Conservation (phyloP, 352 stramenopile species). For the Phytophthora brassicae region DNA sequence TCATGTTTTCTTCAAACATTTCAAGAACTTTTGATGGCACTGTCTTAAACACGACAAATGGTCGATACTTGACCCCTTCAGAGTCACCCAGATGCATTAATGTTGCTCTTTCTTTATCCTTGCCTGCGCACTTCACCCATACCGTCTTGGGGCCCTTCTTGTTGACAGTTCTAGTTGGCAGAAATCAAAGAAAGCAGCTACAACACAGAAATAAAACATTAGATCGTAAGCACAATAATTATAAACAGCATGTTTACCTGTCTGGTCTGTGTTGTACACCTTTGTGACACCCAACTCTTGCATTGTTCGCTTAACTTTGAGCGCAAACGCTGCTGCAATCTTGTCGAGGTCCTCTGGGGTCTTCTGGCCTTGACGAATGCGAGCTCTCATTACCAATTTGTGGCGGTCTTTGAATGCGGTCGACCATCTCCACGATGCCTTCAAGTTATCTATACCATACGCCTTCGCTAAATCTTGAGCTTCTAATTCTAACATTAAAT, state of each 20-base stretch:
- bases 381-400: background rate
- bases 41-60: slow-evolving; percentile 1
- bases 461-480: background rate
- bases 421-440: background rate
- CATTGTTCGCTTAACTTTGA: background rate
- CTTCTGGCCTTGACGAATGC: background rate
- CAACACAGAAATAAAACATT: background rate
- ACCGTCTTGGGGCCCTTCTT: background rate
- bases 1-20: background rate
- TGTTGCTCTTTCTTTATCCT: background rate
- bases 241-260: background rate
- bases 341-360: background rate
- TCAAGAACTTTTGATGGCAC: background rate
- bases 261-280: background rate
- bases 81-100: background rate
- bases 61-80: background rate
- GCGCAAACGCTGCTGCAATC: background rate
- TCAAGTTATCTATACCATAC: background rate
- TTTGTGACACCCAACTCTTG: background rate
- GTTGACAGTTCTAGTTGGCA: background rate
- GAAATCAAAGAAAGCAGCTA: background rate
- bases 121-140: too few species aligned
- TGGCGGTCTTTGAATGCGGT: background rate
- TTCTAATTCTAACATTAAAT: slow-evolving; percentile 1
- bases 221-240: background rate